Evolutionary conservation across 2,329 filamentous ascomycete species (phyloP), one percentile per base, ranked within the genome.

Genomic region (Cordyceps javanica): DNA sequence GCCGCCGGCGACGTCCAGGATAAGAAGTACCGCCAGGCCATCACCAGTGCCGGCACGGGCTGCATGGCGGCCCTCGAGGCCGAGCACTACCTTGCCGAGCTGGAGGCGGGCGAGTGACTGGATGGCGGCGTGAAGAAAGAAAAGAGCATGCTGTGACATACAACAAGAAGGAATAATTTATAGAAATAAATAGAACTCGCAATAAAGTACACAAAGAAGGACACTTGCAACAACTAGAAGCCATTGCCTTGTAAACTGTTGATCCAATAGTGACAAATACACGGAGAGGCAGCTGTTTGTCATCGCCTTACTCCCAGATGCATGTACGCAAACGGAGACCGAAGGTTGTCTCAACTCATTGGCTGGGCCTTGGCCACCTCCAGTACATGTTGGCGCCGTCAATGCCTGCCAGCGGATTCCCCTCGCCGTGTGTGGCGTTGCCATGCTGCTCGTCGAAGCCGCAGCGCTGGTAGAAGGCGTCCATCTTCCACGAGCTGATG

Each of bases 1-100:
- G 94, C 94, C 38, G 94, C 93, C 10, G 94, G 94, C 62, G 94
- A 99, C 71, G 95, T 99, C 10, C 94, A 99, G 79, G 95, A 99
- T 73, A 99, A 97, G 87, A 86, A 88, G 70, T 99, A 99, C 74
- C 85, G 94, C 71, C 94, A 99, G 78, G 94, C 94, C 48, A 95
- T 99, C 64, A 99, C 94, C 63, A 97, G 92, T 76, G 94, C 94
- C 66, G 93, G 92, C 60, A 91, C 92, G 60, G 94, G 94, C 62
- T 99, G 94, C 74, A 88, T 97, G 78, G 94, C 94, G 55, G 94
- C 93, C 11, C 83, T 99, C 56, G 94, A 99, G 70, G 93, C 93
- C 10, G 94, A 99, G 76, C 96, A 96, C 74, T 97, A 83, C 78
- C 78, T 99, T 56, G 80, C 89, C 6, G 93, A 97, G 68, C 75